Conservation (phyloP, 192 early-diverging fungal genomes). For the Gamsiella multidivaricata region DNA sequence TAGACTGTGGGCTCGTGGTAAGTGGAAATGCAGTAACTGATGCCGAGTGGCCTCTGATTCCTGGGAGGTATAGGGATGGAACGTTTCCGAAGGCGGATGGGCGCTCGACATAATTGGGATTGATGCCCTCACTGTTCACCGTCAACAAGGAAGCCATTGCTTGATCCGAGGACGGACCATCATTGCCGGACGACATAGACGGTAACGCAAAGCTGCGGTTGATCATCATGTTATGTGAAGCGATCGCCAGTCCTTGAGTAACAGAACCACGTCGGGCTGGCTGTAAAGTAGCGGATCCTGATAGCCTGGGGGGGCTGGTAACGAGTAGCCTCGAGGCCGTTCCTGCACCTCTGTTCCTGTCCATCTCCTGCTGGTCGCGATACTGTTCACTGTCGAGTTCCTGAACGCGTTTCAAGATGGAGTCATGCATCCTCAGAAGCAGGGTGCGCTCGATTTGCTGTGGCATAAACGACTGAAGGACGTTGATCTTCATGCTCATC, state of each 20-base stretch:
- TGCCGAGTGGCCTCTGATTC: neutral
- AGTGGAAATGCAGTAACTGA: constrained; percentile 16
- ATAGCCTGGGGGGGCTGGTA: neutral
- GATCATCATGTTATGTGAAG: constrained; percentile 46
- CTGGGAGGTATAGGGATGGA: constrained; percentile 32
- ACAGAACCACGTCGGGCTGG: neutral
- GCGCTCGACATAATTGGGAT: constrained; percentile 36
- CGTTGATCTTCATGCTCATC: constrained; percentile 56
- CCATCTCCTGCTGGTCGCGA: constrained; percentile 32
- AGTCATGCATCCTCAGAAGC: constrained; percentile 60
- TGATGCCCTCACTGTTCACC: constrained; percentile 48
- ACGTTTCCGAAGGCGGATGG: constrained; percentile 8
- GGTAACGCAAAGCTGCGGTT: constrained; percentile 45
- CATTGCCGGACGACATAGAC: constrained; percentile 2
- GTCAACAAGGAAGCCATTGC: constrained; percentile 8
- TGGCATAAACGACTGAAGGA: constrained; percentile 51
- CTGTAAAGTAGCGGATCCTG: constrained; percentile 1
- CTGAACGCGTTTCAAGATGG: constrained; percentile 56
- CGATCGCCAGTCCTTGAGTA: constrained; percentile 39
- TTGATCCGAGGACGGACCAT: neutral
- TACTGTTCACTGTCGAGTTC: constrained; percentile 56
- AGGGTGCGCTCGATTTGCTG: constrained; percentile 56
- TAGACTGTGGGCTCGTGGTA: constrained; percentile 22
- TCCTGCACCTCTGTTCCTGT: constrained; percentile 16
- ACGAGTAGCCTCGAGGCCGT: neutral